phyloP scores from a whole-genome alignment of 2,329 filamentous ascomycete species.

The Basipetospora chlamydospora region DNA sequence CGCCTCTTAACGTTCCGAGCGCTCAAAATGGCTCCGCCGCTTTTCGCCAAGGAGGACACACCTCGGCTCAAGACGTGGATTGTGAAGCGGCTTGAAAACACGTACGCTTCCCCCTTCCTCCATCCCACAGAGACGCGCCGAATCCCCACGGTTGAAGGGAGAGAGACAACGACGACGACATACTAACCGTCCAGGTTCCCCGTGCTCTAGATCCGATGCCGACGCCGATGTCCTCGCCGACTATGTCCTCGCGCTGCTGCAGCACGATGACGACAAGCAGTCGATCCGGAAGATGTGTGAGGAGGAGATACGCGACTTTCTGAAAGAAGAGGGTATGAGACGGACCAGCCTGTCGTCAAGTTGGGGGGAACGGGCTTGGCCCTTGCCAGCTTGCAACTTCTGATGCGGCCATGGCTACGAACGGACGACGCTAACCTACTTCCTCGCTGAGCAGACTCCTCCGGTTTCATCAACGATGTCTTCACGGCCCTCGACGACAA shows the following conservation, averaged over 20 bases:
- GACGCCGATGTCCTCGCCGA: constrained; percentile 73
- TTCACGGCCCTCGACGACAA: constrained; percentile 50
- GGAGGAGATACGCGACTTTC: constrained; percentile 59
- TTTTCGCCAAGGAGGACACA: constrained; percentile 48
- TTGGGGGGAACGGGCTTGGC: no score
- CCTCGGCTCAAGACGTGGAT: constrained; percentile 61
- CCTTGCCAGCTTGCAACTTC: no score
- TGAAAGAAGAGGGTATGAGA: constrained; percentile 42
- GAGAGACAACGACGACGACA: constrained; percentile 5
- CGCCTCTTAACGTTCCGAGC: no score
- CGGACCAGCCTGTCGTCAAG: no score
- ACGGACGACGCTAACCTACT: no score
- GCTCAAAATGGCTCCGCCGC: no score
- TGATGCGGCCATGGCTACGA: no score
- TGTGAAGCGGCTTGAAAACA: constrained; percentile 60
- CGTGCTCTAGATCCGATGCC: constrained; percentile 50
- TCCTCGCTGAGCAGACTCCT: constrained; percentile 28
- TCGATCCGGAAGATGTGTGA: constrained; percentile 54
- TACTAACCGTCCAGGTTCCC: no score
- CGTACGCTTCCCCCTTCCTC: constrained; percentile 31
- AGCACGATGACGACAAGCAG: constrained; percentile 49
- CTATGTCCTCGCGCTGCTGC: constrained; percentile 64
- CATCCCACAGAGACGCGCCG: constrained; percentile 7
- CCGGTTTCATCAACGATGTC: constrained; percentile 54
- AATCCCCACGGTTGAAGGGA: neutral